Percentiles rank a stretch among this genome's conserved stretches.
These are phyloP conservation scores for Fibroporia radiculosa DNA, from an alignment of 768 basidiomycete species.

Conservation along the genomic window DNA sequence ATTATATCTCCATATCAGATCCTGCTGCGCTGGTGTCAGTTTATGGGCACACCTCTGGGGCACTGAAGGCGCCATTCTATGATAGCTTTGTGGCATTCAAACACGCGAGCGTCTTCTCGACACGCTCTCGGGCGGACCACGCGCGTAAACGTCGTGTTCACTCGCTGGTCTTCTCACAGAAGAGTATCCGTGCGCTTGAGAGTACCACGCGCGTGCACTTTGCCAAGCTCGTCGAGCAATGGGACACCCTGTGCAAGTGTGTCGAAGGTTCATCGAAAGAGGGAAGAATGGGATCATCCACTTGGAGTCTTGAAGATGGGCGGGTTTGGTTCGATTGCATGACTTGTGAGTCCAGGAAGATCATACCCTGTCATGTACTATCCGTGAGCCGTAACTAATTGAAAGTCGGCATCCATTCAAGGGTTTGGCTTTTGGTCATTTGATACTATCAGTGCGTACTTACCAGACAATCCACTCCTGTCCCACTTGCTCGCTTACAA, in stretches of 20 bases:
- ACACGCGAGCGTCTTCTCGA: conserved; percentile 58
- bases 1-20: conserved; percentile 36
- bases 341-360: conserved; percentile 65
- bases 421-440: conserved; percentile 51
- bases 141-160: conserved; percentile 83
- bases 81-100: conserved; percentile 18
- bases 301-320: conserved; percentile 49
- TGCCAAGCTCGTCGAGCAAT: conserved; percentile 50
- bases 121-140: conserved; percentile 67
- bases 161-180: conserved; percentile 67
- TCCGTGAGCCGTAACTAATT: too few species aligned
- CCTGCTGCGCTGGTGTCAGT: conserved; percentile 32
- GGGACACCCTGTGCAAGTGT: conserved; percentile 60
- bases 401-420: too few species aligned
- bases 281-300: conserved; percentile 44
- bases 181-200: conserved; percentile 74
- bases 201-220: conserved; percentile 60
- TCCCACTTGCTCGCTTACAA: too few species aligned
- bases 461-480: too few species aligned
- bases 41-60: conserved; percentile 36
- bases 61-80: conserved; percentile 35
- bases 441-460: conserved; percentile 51
- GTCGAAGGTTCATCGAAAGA: conserved; percentile 16
- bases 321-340: conserved; percentile 62
- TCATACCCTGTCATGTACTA: background rate